These are phyloP conservation scores for Byssothecium circinans DNA, from an alignment of 2,329 filamentous ascomycete species.

Conservation along the genomic window DNA sequence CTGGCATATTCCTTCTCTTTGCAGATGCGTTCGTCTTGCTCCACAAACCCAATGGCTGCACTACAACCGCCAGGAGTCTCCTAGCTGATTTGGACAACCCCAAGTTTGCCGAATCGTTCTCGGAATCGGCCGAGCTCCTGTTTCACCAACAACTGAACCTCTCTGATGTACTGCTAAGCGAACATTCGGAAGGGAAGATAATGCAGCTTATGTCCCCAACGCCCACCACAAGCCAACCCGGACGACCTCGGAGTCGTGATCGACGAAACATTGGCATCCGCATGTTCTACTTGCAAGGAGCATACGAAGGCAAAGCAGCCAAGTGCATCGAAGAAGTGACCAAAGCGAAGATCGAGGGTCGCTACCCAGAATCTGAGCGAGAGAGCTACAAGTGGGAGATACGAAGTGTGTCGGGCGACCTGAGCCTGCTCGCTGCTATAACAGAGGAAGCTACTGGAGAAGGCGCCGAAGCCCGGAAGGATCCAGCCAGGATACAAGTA, in stretches of 20 bases:
- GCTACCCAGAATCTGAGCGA: conserved; percentile 81
- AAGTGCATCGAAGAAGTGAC: conserved; percentile 82
- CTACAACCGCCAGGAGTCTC: conserved; percentile 72
- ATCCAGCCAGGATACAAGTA: conserved; percentile 70
- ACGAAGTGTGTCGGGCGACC: conserved; percentile 62
- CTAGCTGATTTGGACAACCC: conserved; percentile 84
- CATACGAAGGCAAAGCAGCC: conserved; percentile 75
- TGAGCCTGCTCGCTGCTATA: conserved; percentile 64
- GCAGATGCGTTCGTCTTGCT: conserved; percentile 78
- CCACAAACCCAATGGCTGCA: conserved; percentile 66
- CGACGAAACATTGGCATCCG: conserved; percentile 34
- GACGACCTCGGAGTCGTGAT: conserved; percentile 37
- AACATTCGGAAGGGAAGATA: conserved; percentile 61
- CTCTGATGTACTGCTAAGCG: conserved; percentile 71
- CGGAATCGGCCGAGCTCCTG: conserved; percentile 60
- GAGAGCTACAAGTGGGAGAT: conserved; percentile 81
- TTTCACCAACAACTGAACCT: conserved; percentile 75
- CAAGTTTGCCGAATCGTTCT: conserved; percentile 46
- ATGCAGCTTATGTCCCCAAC: conserved; percentile 68
- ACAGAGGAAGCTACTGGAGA: conserved; percentile 70
- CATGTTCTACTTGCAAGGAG: conserved; percentile 69
- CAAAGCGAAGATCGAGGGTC: conserved; percentile 81
- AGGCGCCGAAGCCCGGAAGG: conserved; percentile 64
- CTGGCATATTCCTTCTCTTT: conserved; percentile 80
- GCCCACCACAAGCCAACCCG: conserved; percentile 26